Base-by-base conservation (phyloP, 2,329 filamentous ascomycete species). In the Trichophaea hybrida region DNA sequence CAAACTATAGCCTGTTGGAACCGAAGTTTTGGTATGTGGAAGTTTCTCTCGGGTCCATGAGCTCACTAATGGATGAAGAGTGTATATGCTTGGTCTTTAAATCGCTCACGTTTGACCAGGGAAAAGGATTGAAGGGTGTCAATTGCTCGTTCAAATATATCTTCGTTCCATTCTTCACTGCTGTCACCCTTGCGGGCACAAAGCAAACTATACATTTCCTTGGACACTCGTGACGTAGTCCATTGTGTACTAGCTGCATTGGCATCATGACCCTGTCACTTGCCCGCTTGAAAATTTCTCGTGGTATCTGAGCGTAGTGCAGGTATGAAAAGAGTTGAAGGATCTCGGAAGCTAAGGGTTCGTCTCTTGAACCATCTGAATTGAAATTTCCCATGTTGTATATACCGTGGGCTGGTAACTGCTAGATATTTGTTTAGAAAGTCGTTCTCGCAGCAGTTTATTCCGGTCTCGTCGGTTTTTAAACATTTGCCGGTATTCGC, bases 321-420 rank as follows among this genome's bases (percentile, higher is more conserved):
- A 60, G 46, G 24, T 55, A 57, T 31, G 44, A 49, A 15, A 60
- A 57, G 12, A 57, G 33, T 33, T 60, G 54, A 12, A 60, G 34
- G 10, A 60, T 57, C 13, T 57, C 38, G 13, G 54, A 35, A 24
- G 58, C 54, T 13, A 34, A 5, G 33, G 31, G 31, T n/a, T 48
- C 35, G 44, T 43, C 34, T 55, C 51, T 17, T 48, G 40, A 10
- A 60, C 24, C 13, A 10, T 35, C 24, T 44, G 13, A 44, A 60
- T 57, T 13, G 58, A 60, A n/a, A 60, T 50, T 17, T 60, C 53
- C 58, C 58, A 60, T 7, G 58, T 60, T 8, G 58, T 57, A 52
- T 51, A 53, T 24, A 60, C 54, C 13, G 58, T 52, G 2, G 32
- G 13, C 5, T 59, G 37, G 43, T 46, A 55, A 35, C 13, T 58